A percentile compares a stretch with the other conserved stretches of the same genome.
Conservation (phyloP, 2,329 filamentous ascomycete genomes). For the Fusarium albidum region DNA sequence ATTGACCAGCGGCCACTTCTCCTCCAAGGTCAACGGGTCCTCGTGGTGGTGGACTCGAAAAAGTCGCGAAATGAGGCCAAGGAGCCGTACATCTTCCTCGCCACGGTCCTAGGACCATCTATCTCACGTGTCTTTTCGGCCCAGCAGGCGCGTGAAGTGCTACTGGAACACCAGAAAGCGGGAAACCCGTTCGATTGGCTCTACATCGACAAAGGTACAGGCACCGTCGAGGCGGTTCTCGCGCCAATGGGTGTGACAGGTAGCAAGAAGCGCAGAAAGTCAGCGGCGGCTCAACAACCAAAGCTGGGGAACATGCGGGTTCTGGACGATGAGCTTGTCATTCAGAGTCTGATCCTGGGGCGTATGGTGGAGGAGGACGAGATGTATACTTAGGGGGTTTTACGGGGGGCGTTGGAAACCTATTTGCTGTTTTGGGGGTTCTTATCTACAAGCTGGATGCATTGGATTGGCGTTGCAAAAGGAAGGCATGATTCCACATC, state of each 20-base stretch:
- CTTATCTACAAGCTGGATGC: conserved; percentile 3
- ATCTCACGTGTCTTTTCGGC: conserved; percentile 72
- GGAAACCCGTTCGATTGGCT: conserved; percentile 75
- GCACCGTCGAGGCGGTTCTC: conserved; percentile 61
- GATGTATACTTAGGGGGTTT: conserved; percentile 33
- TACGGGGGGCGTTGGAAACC: conserved; percentile 22
- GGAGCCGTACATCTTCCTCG: conserved; percentile 81
- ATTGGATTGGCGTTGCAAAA: conserved; percentile 27
- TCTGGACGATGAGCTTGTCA: conserved; percentile 84
- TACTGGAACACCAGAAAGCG: conserved; percentile 59
- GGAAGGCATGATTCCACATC: neutral
- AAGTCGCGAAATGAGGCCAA: conserved; percentile 70
- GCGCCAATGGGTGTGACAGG: conserved; percentile 31
- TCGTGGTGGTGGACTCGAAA: conserved; percentile 70
- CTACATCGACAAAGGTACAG: conserved; percentile 74
- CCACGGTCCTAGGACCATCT: conserved; percentile 77
- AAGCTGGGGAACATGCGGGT: conserved; percentile 66
- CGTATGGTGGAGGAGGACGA: conserved; percentile 73
- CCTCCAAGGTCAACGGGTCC: conserved; percentile 69
- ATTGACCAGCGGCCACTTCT: conserved; percentile 69
- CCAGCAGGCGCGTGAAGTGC: conserved; percentile 67
- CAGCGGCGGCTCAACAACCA: conserved; percentile 23
- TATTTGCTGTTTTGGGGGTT: conserved; percentile 22
- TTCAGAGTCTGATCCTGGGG: conserved; percentile 92
- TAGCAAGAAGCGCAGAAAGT: conserved; percentile 53